Evolutionary conservation across 768 basidiomycete species (phyloP).

Genomic region (Russula earlei): DNA sequence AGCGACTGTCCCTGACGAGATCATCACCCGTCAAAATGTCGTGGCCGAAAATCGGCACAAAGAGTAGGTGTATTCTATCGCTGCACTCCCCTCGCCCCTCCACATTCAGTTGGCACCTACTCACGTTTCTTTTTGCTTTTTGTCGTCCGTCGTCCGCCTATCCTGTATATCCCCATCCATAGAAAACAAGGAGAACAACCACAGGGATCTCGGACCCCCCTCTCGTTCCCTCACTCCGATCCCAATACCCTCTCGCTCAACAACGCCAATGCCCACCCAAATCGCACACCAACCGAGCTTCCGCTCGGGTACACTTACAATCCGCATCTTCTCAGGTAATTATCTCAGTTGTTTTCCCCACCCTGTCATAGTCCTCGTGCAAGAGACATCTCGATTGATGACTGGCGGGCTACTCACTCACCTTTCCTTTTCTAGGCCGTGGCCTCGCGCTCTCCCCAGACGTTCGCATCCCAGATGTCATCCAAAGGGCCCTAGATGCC

Average conservation of each 20-base stretch:
- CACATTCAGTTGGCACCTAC: too few species aligned
- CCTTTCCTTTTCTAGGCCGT: slow-evolving; percentile 44
- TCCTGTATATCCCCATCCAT: not conserved
- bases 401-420: not conserved
- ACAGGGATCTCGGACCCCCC: slow-evolving; percentile 57
- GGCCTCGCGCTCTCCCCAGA: slow-evolving; percentile 75
- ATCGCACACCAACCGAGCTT: slow-evolving; percentile 36
- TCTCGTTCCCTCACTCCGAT: slow-evolving; percentile 78
- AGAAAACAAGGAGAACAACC: slow-evolving; percentile 52
- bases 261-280: slow-evolving; percentile 50
- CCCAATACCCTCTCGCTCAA: slow-evolving; percentile 55
- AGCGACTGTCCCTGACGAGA: not conserved
- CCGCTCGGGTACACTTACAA: slow-evolving; percentile 86
- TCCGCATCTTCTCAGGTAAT: slow-evolving; percentile 88
- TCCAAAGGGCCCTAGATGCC: slow-evolving; percentile 70
- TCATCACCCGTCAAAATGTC: slow-evolving; percentile 34
- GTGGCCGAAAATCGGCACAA: slow-evolving; percentile 44
- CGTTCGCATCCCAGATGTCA: slow-evolving; percentile 69
- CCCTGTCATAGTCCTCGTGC: not conserved
- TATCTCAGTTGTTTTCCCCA: slow-evolving; percentile 2
- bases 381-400: not conserved
- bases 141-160: not conserved
- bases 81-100: not conserved
- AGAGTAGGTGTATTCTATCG: slow-evolving; percentile 26
- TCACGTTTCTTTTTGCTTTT: not conserved